These are phyloP conservation scores for Poronia punctata DNA, from an alignment of 495 filamentous ascomycete genomes.

Conservation along the genomic window DNA sequence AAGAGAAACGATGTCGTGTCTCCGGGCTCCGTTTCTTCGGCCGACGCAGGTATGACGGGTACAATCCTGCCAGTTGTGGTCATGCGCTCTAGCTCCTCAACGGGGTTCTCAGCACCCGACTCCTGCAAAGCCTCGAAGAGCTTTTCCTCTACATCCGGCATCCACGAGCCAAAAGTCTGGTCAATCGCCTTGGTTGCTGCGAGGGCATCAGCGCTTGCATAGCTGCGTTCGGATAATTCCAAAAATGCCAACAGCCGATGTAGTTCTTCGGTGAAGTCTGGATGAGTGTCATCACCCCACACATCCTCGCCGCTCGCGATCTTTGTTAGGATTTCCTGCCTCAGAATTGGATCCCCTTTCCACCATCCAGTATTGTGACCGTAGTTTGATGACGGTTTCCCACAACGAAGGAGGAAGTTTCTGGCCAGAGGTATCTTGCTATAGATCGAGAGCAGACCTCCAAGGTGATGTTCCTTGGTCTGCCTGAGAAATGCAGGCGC, in stretches of 20 bases:
- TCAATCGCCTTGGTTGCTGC: constrained; percentile 21
- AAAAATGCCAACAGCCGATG: constrained; percentile 87
- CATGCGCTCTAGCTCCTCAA: constrained; percentile 20
- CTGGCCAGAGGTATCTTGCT: constrained; percentile 76
- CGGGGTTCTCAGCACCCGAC: constrained; percentile 9
- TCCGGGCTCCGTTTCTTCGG: constrained; percentile 14
- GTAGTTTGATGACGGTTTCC: constrained; percentile 50
- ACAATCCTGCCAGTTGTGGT: constrained; percentile 19
- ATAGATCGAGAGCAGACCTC: constrained; percentile 68
- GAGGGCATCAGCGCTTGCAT: constrained; percentile 60
- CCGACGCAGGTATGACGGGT: constrained; percentile 6
- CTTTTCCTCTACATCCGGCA: constrained; percentile 19
- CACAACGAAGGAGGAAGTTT: constrained; percentile 59
- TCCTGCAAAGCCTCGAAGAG: constrained; percentile 24
- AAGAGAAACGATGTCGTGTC: constrained; percentile 33
- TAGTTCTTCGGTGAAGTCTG: constrained; percentile 45
- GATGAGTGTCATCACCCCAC: constrained; percentile 37
- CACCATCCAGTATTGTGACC: constrained; percentile 75
- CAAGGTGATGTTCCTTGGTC: constrained; percentile 51
- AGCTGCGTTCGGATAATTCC: constrained; percentile 69
- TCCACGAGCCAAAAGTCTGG: constrained; percentile 16
- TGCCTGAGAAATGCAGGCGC: constrained; percentile 69
- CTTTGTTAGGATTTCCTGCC: constrained; percentile 51
- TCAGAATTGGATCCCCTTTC: constrained; percentile 61
- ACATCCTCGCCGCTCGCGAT: constrained; percentile 34